A percentile compares a stretch with the other conserved stretches of the same genome.
phyloP scores from a whole-genome alignment of 768 basidiomycete species.

The Fistulinella prunicolor region DNA sequence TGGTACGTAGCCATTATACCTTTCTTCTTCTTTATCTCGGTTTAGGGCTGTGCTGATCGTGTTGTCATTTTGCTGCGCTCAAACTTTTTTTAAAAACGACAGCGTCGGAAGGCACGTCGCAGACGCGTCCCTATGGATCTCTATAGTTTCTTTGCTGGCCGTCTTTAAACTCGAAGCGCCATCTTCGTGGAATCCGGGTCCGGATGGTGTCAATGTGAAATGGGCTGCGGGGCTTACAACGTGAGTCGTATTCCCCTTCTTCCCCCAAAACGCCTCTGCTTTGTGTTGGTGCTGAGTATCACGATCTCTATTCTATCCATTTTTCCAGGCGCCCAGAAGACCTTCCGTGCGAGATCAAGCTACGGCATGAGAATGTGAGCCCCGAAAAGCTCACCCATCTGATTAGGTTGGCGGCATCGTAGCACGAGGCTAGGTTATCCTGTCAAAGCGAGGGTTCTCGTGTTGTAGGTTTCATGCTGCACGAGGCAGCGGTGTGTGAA shows the following conservation, averaged over 20 bases:
- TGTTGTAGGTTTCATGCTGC: too few relatives aligned
- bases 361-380: slow-evolving; percentile 5
- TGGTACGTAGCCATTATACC: slow-evolving; percentile 4
- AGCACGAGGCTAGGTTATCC: too few relatives aligned
- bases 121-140: slow-evolving; percentile 35
- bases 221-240: slow-evolving; percentile 21
- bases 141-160: slow-evolving; percentile 21
- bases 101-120: slow-evolving; percentile 45
- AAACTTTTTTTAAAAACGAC: neutral
- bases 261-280: too few relatives aligned
- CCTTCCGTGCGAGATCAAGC: slow-evolving; percentile 9
- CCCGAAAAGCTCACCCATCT: slow-evolving; percentile 13
- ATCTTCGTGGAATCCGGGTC: slow-evolving; percentile 18
- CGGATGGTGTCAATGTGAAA: slow-evolving; percentile 17
- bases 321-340: slow-evolving; percentile 13
- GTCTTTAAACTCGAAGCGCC: slow-evolving; percentile 14
- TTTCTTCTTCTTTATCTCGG: too few relatives aligned
- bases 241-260: slow-evolving; percentile 10
- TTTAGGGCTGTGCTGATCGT: too few relatives aligned
- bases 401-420: slow-evolving; percentile 5
- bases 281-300: neutral
- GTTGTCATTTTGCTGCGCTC: neutral
- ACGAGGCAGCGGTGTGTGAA: too few relatives aligned
- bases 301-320: neutral
- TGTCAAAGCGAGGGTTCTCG: too few relatives aligned